Conservation (phyloP, 2,329 filamentous ascomycete species). For the Aspergillus glaucus region DNA sequence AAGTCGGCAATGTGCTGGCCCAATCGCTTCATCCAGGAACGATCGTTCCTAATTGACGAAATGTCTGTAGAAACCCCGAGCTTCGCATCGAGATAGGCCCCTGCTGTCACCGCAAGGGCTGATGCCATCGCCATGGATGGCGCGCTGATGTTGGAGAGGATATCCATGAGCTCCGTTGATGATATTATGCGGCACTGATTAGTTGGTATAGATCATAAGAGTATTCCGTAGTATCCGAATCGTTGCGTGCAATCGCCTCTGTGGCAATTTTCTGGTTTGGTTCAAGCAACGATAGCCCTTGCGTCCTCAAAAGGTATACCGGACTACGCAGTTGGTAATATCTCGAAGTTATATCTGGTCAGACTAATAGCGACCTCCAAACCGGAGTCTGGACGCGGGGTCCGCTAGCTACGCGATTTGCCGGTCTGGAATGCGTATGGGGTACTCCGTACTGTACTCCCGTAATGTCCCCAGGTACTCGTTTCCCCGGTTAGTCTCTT, state of each 20-base stretch:
- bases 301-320: background rate
- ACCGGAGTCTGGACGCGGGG: constrained; percentile 20
- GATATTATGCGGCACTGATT: background rate
- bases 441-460: too few relatives aligned
- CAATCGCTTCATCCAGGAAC: constrained; percentile 28
- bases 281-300: background rate
- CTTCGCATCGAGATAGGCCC: constrained; percentile 41
- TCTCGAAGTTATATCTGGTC: too few relatives aligned
- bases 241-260: background rate
- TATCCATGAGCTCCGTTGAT: constrained; percentile 15
- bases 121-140: constrained; percentile 29
- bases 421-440: background rate
- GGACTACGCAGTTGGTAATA: too few relatives aligned
- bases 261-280: background rate
- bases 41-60: constrained; percentile 27
- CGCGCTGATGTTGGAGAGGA: constrained; percentile 21
- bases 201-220: background rate
- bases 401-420: constrained; percentile 5
- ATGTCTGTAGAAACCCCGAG: constrained; percentile 38
- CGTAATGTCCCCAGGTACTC: too few relatives aligned
- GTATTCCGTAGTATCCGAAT: too few relatives aligned
- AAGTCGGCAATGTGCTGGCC: constrained; percentile 30
- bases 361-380: background rate
- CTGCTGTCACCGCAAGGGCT: constrained; percentile 29
- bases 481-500: too few relatives aligned